These are phyloP conservation scores for Wallacemonas collosoma DNA, from an alignment of 208 protist species.

Conservation along the genomic window DNA sequence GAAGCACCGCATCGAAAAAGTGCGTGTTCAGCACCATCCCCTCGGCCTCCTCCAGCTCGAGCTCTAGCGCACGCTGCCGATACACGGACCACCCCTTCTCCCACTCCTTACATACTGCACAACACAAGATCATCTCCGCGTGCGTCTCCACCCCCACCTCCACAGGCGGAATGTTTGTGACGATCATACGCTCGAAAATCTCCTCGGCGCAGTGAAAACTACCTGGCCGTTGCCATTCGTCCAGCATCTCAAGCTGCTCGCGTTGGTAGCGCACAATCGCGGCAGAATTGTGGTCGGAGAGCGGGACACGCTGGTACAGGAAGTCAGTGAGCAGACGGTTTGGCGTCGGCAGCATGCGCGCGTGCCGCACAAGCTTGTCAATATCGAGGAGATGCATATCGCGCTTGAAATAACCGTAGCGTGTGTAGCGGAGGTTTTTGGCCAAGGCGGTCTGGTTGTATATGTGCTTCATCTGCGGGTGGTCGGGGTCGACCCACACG, in stretches of 20 bases:
- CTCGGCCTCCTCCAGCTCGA: constrained; percentile 54
- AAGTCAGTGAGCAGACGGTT: constrained; percentile 87
- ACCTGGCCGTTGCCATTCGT: constrained; percentile 51
- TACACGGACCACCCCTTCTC: constrained; percentile 84
- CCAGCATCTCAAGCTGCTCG: constrained; percentile 75
- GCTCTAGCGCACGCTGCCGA: constrained; percentile 66
- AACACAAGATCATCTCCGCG: constrained; percentile 92
- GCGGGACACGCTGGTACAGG: constrained; percentile 87
- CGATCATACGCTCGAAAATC: constrained; percentile 89
- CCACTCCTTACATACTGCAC: constrained; percentile 75
- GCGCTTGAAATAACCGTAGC: constrained; percentile 92
- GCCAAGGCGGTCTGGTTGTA: constrained; percentile 88
- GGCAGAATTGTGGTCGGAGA: constrained; percentile 80
- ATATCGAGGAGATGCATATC: constrained; percentile 92
- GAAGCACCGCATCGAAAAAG: constrained; percentile 82
- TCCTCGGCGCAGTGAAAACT: constrained; percentile 74
- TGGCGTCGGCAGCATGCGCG: constrained; percentile 85
- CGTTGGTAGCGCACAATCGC: constrained; percentile 84
- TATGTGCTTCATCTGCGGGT: constrained; percentile 89
- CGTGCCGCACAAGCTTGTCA: constrained; percentile 90
- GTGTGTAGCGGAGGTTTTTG: constrained; percentile 87
- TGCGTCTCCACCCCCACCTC: constrained; percentile 86
- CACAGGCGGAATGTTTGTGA: constrained; percentile 89
- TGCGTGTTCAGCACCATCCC: constrained; percentile 69
- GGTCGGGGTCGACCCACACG: constrained; percentile 91